phyloP scores from a whole-genome alignment of 352 stramenopile genomes.

The Lagenidium sp. region DNA sequence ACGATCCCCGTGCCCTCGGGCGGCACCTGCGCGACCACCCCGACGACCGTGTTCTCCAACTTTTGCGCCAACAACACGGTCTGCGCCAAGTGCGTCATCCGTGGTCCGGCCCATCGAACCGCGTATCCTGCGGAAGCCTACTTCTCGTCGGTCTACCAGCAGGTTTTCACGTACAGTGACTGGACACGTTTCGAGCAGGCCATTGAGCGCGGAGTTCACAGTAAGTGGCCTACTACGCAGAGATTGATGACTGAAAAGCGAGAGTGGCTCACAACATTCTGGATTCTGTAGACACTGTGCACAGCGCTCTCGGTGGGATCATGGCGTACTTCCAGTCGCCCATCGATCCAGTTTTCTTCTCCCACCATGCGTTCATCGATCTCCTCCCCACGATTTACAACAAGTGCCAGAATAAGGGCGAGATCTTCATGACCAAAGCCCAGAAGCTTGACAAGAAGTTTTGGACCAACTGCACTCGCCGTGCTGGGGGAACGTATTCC shows the following conservation, averaged over 20 bases:
- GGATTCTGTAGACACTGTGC: slow-evolving; percentile 3
- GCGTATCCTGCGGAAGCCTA: slow-evolving; percentile 4
- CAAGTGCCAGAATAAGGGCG: slow-evolving; percentile 12
- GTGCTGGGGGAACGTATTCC: slow-evolving; percentile 8
- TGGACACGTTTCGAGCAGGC: neutral
- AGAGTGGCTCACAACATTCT: neutral
- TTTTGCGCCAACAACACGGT: slow-evolving; percentile 10
- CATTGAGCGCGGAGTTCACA: slow-evolving; percentile 10
- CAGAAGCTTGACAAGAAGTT: slow-evolving; percentile 23
- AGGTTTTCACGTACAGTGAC: slow-evolving; percentile 4
- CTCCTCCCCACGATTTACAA: slow-evolving; percentile 10
- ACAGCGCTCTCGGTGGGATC: slow-evolving; percentile 4
- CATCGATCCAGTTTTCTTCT: slow-evolving; percentile 13
- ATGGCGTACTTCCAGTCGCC: slow-evolving; percentile 10
- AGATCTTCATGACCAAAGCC: slow-evolving; percentile 6
- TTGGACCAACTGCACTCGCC: slow-evolving; percentile 19
- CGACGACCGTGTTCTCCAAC: neutral
- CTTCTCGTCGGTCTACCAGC: slow-evolving; percentile 10
- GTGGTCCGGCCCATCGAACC: neutral
- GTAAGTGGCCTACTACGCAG: neutral
- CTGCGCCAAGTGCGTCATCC: slow-evolving; percentile 5
- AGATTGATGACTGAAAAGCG: too few species aligned
- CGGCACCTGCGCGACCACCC: too few species aligned
- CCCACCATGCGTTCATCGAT: slow-evolving; percentile 10
- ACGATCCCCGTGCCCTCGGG: too few species aligned